These are phyloP conservation scores for Quercus parvula DNA, from an alignment of 306 rosid species.

Conservation along the genomic window DNA sequence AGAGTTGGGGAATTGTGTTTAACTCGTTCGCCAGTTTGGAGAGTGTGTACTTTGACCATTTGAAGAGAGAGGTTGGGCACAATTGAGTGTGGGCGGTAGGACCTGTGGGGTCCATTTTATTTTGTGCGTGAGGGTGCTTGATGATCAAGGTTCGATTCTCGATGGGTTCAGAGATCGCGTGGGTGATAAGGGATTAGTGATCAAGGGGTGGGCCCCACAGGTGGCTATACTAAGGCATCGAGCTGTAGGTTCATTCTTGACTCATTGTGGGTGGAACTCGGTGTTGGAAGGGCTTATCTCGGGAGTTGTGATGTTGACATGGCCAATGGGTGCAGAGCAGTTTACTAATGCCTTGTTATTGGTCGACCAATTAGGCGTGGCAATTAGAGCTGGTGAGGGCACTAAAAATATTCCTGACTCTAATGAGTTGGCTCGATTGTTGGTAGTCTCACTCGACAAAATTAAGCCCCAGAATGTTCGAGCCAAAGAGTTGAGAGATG, in stretches of 20 bases:
- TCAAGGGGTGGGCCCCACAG: constrained; percentile 55
- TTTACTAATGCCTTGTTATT: constrained; percentile 34
- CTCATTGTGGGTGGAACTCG: constrained; percentile 65
- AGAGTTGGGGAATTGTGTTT: constrained; percentile 38
- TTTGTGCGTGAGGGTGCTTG: neutral
- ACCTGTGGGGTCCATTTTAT: constrained; percentile 37
- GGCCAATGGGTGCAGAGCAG: constrained; percentile 55
- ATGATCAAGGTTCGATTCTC: neutral
- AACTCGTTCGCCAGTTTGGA: constrained; percentile 39
- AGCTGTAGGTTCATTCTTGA: constrained; percentile 46
- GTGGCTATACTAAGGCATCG: constrained; percentile 33
- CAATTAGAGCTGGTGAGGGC: constrained; percentile 32
- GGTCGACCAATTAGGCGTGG: constrained; percentile 35
- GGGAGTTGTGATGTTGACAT: constrained; percentile 49
- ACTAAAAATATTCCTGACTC: constrained; percentile 17
- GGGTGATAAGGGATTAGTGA: constrained; percentile 14
- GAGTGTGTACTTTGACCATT: constrained; percentile 21
- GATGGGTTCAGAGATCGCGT: constrained; percentile 25
- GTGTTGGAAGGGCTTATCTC: constrained; percentile 35
- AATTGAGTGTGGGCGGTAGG: constrained; percentile 47
- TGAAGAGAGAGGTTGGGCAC: constrained; percentile 26
- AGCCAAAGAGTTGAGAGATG: constrained; percentile 17
- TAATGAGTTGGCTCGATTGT: constrained; percentile 8
- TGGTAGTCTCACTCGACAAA: constrained; percentile 7
- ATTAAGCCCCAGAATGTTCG: constrained; percentile 16